A percentile compares a stretch with the other conserved stretches of the same genome.
Conservation (phyloP, 2,329 filamentous ascomycete species). For the Fusarium continuum region DNA sequence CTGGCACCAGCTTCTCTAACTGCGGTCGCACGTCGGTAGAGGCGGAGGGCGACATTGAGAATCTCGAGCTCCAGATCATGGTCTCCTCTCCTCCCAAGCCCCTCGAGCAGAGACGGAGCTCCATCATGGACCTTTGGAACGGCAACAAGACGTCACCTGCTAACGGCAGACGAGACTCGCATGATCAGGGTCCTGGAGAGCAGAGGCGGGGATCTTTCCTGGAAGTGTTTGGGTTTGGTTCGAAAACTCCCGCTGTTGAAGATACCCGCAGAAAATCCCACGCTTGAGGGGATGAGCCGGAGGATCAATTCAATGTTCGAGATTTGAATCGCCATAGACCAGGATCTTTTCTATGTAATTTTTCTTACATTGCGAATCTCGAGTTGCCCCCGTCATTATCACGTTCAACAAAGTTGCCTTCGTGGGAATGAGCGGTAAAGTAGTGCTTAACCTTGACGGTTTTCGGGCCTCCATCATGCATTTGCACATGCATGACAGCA, state of each 20-base stretch:
- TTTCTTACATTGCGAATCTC: neutral
- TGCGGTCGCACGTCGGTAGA: conserved; percentile 34
- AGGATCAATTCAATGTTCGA: neutral
- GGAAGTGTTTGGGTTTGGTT: conserved; percentile 26
- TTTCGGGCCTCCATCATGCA: neutral
- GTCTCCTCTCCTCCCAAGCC: conserved; percentile 21
- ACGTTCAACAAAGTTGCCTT: too few relatives aligned
- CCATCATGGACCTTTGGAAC: conserved; percentile 28
- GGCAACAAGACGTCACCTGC: conserved; percentile 18
- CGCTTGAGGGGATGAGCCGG: neutral
- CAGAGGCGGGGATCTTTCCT: conserved; percentile 30
- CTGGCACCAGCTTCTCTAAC: conserved; percentile 32
- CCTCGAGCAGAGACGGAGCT: conserved; percentile 28
- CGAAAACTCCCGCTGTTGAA: conserved; percentile 9
- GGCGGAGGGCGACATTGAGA: conserved; percentile 25
- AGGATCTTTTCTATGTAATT: neutral
- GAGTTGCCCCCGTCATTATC: neutral
- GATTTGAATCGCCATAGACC: conserved; percentile 1
- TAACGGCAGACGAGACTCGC: conserved; percentile 11
- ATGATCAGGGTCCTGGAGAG: conserved; percentile 11
- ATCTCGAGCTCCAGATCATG: conserved; percentile 34
- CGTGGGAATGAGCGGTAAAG: too few relatives aligned
- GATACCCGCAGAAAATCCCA: conserved; percentile 31
- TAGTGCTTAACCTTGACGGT: neutral
- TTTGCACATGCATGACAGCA: neutral